Evolutionary conservation across 2,329 filamentous ascomycete genomes (phyloP).

Genomic region (Fusarium anguioides): DNA sequence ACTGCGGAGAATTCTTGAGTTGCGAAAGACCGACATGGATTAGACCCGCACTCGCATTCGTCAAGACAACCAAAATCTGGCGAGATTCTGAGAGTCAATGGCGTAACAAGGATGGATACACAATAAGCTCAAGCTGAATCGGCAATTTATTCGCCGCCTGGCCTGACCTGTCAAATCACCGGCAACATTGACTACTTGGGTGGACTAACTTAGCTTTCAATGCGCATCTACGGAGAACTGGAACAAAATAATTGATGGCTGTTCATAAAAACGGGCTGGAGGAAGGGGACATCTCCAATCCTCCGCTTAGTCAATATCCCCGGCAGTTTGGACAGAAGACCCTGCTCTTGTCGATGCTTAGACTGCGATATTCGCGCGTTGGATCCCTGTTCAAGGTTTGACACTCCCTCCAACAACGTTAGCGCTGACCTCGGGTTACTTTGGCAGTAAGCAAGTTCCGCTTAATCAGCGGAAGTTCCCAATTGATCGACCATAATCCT

Average conservation of each 20-base stretch:
- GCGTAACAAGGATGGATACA: not conserved
- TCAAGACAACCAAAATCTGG: not conserved
- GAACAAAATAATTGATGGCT: too few relatives aligned
- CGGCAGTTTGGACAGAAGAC: not conserved
- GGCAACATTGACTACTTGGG: not conserved
- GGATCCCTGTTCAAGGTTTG: not conserved
- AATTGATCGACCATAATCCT: not conserved
- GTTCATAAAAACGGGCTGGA: constrained; percentile 12
- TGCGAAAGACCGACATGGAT: not conserved
- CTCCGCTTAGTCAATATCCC: constrained; percentile 1
- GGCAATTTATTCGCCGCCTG: not conserved
- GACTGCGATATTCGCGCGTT: not conserved
- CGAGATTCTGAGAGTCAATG: not conserved
- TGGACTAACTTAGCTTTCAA: not conserved
- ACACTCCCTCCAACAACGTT: not conserved
- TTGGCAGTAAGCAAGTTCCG: not conserved
- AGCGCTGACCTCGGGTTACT: not conserved
- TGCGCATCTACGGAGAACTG: too few relatives aligned
- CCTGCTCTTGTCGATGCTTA: not conserved
- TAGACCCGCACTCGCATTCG: not conserved
- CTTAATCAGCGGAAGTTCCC: constrained; percentile 32
- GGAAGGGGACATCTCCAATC: not conserved
- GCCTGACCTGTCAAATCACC: not conserved
- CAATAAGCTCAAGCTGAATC: not conserved
- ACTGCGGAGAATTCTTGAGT: not conserved